phyloP scores from a whole-genome alignment of 192 early-diverging fungal species.

The Backusella morwellensis region DNA sequence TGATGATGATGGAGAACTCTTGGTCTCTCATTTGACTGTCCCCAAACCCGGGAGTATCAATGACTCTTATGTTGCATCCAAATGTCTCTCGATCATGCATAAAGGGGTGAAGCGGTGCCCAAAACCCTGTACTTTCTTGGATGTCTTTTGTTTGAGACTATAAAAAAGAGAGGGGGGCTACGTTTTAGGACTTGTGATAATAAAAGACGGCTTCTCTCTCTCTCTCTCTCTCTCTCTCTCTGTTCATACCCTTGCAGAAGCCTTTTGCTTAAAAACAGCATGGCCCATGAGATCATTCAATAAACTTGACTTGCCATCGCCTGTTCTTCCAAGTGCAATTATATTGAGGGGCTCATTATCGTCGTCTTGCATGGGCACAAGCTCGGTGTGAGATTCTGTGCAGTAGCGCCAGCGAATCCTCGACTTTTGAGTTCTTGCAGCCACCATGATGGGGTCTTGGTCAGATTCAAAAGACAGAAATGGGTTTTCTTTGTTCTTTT shows the following conservation, averaged over 20 bases:
- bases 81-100: constrained; percentile 9
- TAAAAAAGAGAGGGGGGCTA: not conserved
- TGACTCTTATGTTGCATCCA: constrained; percentile 15
- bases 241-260: constrained; percentile 37
- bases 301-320: constrained; percentile 46
- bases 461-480: not conserved
- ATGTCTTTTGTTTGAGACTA: constrained; percentile 16
- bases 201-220: too few relatives aligned
- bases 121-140: constrained; percentile 12
- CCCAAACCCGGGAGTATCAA: constrained; percentile 31
- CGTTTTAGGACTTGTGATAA: not conserved
- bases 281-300: constrained; percentile 44
- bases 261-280: constrained; percentile 37
- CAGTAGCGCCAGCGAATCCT: not conserved
- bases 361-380: not conserved
- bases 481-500: not conserved
- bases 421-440: not conserved
- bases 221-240: too few relatives aligned
- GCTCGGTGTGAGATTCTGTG: not conserved
- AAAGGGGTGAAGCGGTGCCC: constrained; percentile 20
- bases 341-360: not conserved
- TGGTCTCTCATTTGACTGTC: constrained; percentile 21
- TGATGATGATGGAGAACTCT: constrained; percentile 6
- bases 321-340: constrained; percentile 16
- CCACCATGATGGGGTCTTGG: not conserved